phyloP scores from a whole-genome alignment of 2,329 filamentous ascomycete species.

The Myriangium duriaei region DNA sequence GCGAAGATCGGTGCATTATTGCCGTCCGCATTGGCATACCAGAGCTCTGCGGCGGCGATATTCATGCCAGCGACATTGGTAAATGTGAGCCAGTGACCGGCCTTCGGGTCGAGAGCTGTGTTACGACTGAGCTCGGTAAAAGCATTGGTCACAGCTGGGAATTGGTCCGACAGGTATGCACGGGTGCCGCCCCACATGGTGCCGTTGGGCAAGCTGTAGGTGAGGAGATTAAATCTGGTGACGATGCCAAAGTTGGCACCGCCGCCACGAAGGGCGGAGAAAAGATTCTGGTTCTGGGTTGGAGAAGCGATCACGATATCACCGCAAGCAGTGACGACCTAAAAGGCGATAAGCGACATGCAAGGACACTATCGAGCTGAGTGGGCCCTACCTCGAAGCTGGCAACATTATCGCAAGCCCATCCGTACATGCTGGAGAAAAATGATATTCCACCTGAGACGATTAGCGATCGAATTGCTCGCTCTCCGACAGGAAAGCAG shows the following conservation, averaged over 20 bases:
- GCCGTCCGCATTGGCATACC: conserved; percentile 1
- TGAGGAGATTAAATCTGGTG: conserved; percentile 12
- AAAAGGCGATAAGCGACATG: conserved; percentile 7
- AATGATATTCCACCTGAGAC: conserved; percentile 6
- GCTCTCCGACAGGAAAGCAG: no score
- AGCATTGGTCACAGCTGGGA: neutral
- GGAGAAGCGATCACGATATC: conserved; percentile 36
- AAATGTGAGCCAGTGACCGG: conserved; percentile 4
- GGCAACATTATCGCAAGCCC: conserved; percentile 7
- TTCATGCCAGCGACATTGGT: conserved; percentile 2
- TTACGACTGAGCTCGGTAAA: conserved; percentile 6
- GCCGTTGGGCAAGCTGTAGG: neutral
- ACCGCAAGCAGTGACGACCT: conserved; percentile 38
- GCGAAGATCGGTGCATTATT: conserved; percentile 2
- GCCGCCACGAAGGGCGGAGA: conserved; percentile 51
- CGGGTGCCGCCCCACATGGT: conserved; percentile 3
- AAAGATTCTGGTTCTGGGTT: conserved; percentile 42
- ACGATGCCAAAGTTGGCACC: conserved; percentile 36
- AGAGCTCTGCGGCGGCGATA: conserved; percentile 2
- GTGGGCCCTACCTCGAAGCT: conserved; percentile 2
- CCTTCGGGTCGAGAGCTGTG: neutral
- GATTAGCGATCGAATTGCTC: no score
- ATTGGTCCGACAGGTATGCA: neutral
- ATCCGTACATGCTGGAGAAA: conserved; percentile 3
- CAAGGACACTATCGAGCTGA: neutral